Evolutionary conservation across 2,329 filamentous ascomycete species (phyloP), one percentile per base, ranked within the genome.

Genomic region (Alternaria postmessia): DNA sequence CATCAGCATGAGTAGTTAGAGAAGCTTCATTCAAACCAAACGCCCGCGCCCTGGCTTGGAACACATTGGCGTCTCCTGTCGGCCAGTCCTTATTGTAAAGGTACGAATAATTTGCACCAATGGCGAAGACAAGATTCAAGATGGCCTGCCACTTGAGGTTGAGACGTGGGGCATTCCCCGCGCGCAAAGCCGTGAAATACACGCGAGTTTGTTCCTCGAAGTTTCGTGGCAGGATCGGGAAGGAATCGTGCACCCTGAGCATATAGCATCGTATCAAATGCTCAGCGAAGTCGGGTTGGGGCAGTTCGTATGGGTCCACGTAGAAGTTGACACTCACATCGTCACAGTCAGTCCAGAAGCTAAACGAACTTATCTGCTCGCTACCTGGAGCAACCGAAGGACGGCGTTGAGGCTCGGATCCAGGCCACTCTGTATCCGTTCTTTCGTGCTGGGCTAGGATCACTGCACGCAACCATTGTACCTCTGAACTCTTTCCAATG

Each of bases 121-220:
- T 78, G 4, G 80, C 80, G 55, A 81, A 80, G 2, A 81, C 73
- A 26, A 81, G 57, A 41, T 82, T 81, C 53, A 81, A 39, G 18
- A 79, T 79, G 7, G 75, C 75, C 36, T 77, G 72, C 79, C 79
- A 81, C 51, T 69, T 74, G 8, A 54, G 52, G 39, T 65, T 72
- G 4, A 72, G 57, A 4, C 48, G 62, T 3, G 66, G 63, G 16
- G 66, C 57, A 12, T 63, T 70, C 11, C 66, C 68, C 20, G 52
- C 61, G 9, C 67, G 63, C n/a, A 68, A n/a, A 3, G 65, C 65
- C 20, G 57, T 44, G 39, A 73, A 77, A 61, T 75, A 79, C n/a
- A 64, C 70, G 11, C 67, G 65, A 53, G 78, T 79, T 54, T 80
- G 73, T 16, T 68, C 60, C 24, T 70, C 65, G 46, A 81, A 80